Evolutionary conservation across 148 eudicot genomes (phyloP).

Genomic region (Chenopodium suecicum): DNA sequence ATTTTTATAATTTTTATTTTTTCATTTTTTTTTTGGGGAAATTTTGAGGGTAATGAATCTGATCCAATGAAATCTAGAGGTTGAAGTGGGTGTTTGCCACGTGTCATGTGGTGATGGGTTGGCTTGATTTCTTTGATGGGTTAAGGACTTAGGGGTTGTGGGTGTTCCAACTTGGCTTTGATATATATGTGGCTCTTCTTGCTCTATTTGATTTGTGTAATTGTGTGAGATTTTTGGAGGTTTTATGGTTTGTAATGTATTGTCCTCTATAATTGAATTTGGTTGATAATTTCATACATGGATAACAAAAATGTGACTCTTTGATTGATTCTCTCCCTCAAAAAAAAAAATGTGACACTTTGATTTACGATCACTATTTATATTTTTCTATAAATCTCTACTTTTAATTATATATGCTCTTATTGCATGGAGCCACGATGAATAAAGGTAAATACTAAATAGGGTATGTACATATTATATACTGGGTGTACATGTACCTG

Average conservation of each 20-base stretch:
- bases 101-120: constrained; percentile 42
- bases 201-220: neutral
- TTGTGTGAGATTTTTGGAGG: neutral
- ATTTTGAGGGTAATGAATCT: constrained; percentile 39
- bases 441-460: too few relatives aligned
- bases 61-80: constrained; percentile 68
- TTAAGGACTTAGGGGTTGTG: neutral
- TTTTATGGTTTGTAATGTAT: neutral
- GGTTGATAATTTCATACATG: neutral
- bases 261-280: neutral
- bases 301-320: neutral
- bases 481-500: too few relatives aligned
- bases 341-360: neutral
- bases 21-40: constrained; percentile 11
- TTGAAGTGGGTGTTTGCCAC: constrained; percentile 45
- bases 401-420: too few relatives aligned
- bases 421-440: too few relatives aligned
- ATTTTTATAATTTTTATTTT: neutral
- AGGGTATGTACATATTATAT: too few relatives aligned
- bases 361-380: too few relatives aligned
- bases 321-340: too few relatives aligned
- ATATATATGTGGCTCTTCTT: constrained; percentile 24
- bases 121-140: constrained; percentile 44
- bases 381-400: too few relatives aligned
- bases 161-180: constrained; percentile 1